Evolutionary conservation across 2,329 filamentous ascomycete species (phyloP).

Genomic region (Thermomyces lanuginosus): DNA sequence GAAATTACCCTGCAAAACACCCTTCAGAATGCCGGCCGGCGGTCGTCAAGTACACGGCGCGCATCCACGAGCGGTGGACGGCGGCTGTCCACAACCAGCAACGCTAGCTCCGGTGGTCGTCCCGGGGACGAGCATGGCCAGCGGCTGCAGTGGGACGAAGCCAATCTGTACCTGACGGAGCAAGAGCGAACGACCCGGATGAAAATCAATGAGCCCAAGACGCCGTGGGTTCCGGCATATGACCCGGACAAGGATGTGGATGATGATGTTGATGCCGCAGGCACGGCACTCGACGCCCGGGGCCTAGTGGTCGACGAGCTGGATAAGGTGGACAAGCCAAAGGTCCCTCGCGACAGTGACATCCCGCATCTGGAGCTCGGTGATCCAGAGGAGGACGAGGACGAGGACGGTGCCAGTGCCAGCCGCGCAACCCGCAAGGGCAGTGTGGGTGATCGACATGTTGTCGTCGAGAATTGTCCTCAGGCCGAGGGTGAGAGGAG

Average conservation of each 20-base stretch:
- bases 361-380: conserved; percentile 86
- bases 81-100: conserved; percentile 48
- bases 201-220: conserved; percentile 99
- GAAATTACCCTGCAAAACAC: conserved; percentile 91
- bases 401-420: conserved; percentile 15
- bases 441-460: conserved; percentile 50
- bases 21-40: conserved; percentile 77
- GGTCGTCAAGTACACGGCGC: conserved; percentile 59
- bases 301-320: conserved; percentile 54
- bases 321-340: conserved; percentile 34
- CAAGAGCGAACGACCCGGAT: conserved; percentile 90
- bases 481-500: conserved; percentile 35
- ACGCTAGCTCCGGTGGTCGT: conserved; percentile 24
- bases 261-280: conserved; percentile 29
- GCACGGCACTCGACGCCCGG: conserved; percentile 46
- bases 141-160: conserved; percentile 95
- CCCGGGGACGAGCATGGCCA: conserved; percentile 50
- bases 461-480: conserved; percentile 51
- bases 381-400: conserved; percentile 60
- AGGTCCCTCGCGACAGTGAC: conserved; percentile 45
- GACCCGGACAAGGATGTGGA: conserved; percentile 77
- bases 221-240: conserved; percentile 84
- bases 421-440: conserved; percentile 28
- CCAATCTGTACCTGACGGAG: conserved; percentile 90
- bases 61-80: conserved; percentile 50